Evolutionary conservation across 78 protist species (phyloP).

Genomic region (Anaeramoeba flamelloides): DNA sequence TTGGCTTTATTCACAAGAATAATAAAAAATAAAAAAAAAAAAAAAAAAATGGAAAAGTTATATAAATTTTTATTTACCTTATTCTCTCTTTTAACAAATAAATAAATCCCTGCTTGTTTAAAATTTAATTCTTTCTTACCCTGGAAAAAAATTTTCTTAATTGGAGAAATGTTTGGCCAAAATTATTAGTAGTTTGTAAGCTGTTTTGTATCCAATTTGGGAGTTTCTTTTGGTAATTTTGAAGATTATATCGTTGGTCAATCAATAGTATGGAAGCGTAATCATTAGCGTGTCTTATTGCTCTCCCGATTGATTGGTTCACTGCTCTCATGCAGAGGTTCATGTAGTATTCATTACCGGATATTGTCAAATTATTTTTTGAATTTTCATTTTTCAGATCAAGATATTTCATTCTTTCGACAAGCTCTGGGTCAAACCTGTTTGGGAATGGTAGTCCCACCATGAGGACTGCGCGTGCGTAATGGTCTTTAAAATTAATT

Average conservation of each 20-base stretch:
- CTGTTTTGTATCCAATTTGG: background rate
- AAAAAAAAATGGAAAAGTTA: too few relatives aligned
- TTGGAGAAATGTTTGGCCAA: too few relatives aligned
- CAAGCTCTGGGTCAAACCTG: conserved; percentile 19
- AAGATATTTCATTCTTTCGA: conserved; percentile 20
- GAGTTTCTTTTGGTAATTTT: background rate
- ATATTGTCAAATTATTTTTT: background rate
- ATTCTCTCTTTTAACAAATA: too few relatives aligned
- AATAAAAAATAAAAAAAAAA: too few relatives aligned
- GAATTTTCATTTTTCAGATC: background rate
- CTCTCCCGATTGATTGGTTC: conserved; percentile 69
- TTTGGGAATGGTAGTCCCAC: conserved; percentile 66
- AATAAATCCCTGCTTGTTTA: too few relatives aligned
- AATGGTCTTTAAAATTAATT: conserved; percentile 58
- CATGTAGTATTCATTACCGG: conserved; percentile 21
- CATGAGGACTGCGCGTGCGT: conserved; percentile 32
- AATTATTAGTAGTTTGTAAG: too few relatives aligned
- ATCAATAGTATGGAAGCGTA: conserved; percentile 46
- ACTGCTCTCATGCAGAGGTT: conserved; percentile 63
- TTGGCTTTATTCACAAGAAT: too few relatives aligned
- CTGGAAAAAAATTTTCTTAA: too few relatives aligned
- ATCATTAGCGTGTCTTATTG: conserved; percentile 52
- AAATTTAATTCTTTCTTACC: too few relatives aligned
- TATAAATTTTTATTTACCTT: too few relatives aligned
- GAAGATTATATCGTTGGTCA: conserved; percentile 26